Evolutionary conservation across 441 rosid genomes (phyloP).

Genomic region (Croton setiger): DNA sequence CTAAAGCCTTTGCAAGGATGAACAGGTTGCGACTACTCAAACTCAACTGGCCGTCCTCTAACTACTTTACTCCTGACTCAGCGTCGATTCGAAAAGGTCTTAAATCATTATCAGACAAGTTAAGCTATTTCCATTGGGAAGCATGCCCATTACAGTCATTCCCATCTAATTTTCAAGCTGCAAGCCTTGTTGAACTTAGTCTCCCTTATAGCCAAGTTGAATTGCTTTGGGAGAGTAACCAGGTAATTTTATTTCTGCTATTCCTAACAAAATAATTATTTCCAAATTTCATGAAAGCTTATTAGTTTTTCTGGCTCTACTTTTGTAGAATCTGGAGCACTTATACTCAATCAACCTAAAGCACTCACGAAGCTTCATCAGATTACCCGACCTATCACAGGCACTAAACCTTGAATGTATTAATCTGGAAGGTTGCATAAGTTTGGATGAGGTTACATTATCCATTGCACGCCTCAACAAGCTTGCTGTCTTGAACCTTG

Average conservation of each 20-base stretch:
- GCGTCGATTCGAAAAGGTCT: not conserved
- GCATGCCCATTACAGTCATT: constrained; percentile 4
- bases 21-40: not conserved
- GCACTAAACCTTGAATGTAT: constrained; percentile 29
- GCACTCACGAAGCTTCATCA: constrained; percentile 20
- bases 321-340: constrained; percentile 6
- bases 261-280: too few relatives aligned
- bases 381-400: constrained; percentile 21
- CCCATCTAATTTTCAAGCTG: not conserved
- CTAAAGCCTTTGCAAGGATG: not conserved
- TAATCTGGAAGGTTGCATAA: constrained; percentile 26
- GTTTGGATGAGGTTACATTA: constrained; percentile 25
- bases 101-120: not conserved
- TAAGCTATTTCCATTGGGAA: not conserved
- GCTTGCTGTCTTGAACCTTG: constrained; percentile 20
- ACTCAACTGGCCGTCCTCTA: not conserved
- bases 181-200: not conserved
- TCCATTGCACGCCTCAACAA: constrained; percentile 30
- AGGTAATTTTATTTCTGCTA: not conserved
- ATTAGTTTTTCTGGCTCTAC: not conserved
- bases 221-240: not conserved
- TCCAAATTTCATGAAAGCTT: not conserved
- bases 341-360: constrained; percentile 24
- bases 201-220: not conserved
- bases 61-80: not conserved